Evolutionary conservation across 2,329 filamentous ascomycete species (phyloP).

Genomic region (Colletotrichum sojae): DNA sequence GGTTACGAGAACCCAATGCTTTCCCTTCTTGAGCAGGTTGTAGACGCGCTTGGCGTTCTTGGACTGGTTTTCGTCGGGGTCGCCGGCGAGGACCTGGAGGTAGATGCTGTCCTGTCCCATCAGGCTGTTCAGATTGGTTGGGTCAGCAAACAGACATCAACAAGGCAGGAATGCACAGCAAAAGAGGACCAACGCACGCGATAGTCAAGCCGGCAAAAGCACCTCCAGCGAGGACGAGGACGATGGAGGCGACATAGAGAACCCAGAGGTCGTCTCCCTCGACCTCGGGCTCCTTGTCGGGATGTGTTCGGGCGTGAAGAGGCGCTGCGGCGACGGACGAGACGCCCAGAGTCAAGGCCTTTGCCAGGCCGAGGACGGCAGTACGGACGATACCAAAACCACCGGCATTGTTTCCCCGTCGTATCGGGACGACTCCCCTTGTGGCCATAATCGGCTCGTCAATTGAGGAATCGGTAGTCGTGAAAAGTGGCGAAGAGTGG

Average conservation of each 20-base stretch:
- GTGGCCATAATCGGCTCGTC: slow-evolving; percentile 39
- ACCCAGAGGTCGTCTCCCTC: slow-evolving; percentile 81
- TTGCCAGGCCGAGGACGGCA: slow-evolving; percentile 65
- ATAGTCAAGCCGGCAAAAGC: slow-evolving; percentile 96
- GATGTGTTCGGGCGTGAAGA: slow-evolving; percentile 52
- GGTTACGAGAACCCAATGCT: slow-evolving; percentile 98
- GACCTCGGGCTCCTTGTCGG: slow-evolving; percentile 63
- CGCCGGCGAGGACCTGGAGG: slow-evolving; percentile 91
- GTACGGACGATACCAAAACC: slow-evolving; percentile 61
- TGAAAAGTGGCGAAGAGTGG: slow-evolving; percentile 22
- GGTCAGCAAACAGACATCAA: slow-evolving; percentile 33
- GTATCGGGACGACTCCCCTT: slow-evolving; percentile 36
- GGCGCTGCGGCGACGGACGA: slow-evolving; percentile 65
- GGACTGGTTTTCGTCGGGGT: slow-evolving; percentile 86
- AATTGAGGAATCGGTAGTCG: slow-evolving; percentile 22
- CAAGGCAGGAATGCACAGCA: background rate
- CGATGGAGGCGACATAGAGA: slow-evolving; percentile 83
- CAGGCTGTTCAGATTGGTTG: slow-evolving; percentile 52
- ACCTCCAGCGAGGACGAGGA: slow-evolving; percentile 88
- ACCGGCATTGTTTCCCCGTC: slow-evolving; percentile 42
- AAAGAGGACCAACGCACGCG: slow-evolving; percentile 69
- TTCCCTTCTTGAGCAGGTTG: slow-evolving; percentile 85
- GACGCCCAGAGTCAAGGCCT: slow-evolving; percentile 64
- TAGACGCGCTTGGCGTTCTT: slow-evolving; percentile 88
- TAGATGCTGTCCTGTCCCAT: slow-evolving; percentile 94